Percentiles rank a stretch among this genome's conserved stretches.
phyloP scores from a whole-genome alignment of 2,329 filamentous ascomycete species.

The Colletotrichum simmondsii region DNA sequence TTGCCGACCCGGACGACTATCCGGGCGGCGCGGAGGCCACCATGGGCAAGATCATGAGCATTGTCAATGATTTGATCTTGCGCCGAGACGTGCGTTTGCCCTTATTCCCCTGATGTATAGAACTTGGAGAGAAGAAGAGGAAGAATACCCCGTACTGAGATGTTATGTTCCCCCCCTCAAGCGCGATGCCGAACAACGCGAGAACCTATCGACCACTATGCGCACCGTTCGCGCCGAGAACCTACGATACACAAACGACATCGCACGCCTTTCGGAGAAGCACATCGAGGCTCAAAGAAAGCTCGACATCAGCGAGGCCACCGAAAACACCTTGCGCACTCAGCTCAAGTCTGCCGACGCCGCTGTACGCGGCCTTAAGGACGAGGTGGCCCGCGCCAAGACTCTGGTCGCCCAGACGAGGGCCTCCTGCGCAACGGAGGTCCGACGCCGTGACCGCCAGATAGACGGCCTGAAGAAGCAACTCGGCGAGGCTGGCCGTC shows the following conservation, averaged over 20 bases:
- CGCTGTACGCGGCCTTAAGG: slow-evolving; percentile 80
- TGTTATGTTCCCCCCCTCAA: slow-evolving; percentile 47
- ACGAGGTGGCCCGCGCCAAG: slow-evolving; percentile 85
- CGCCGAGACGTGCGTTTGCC: slow-evolving; percentile 79
- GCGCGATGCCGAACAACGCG: slow-evolving; percentile 90
- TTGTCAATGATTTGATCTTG: slow-evolving; percentile 93
- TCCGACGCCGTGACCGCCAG: slow-evolving; percentile 89
- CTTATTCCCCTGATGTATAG: neutral
- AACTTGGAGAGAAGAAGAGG: neutral
- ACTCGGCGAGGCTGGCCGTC: slow-evolving; percentile 76
- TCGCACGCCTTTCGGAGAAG: slow-evolving; percentile 68
- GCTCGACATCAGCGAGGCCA: slow-evolving; percentile 70
- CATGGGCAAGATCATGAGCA: slow-evolving; percentile 88
- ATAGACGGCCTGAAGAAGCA: slow-evolving; percentile 91
- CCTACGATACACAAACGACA: slow-evolving; percentile 76
- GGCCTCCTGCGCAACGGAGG: slow-evolving; percentile 87
- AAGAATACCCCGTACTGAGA: slow-evolving; percentile 14
- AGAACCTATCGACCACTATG: slow-evolving; percentile 82
- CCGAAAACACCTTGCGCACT: slow-evolving; percentile 75
- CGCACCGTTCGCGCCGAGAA: slow-evolving; percentile 80
- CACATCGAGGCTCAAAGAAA: slow-evolving; percentile 65
- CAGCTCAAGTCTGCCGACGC: slow-evolving; percentile 81
- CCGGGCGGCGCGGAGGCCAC: slow-evolving; percentile 72
- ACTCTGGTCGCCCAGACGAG: slow-evolving; percentile 84
- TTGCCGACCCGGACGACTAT: slow-evolving; percentile 75